Evolutionary conservation across 345 rosid genomes (phyloP).

Genomic region (Brassica rapa): DNA sequence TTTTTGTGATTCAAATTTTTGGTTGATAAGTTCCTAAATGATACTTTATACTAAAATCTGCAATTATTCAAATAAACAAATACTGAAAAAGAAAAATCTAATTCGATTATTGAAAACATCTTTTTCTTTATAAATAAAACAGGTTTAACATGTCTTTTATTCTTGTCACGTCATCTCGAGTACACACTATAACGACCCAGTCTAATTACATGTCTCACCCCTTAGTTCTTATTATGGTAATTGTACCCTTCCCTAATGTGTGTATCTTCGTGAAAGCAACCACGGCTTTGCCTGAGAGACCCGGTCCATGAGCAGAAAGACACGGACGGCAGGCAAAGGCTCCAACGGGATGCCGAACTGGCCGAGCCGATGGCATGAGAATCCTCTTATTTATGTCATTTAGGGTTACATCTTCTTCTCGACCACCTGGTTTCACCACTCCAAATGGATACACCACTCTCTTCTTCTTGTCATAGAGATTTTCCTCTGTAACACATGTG

Average conservation of each 20-base stretch:
- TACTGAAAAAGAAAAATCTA: background rate
- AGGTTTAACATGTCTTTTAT: conserved; percentile 12
- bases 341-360: conserved; percentile 95
- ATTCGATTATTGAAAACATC: background rate
- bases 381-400: conserved; percentile 86
- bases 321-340: conserved; percentile 84
- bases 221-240: conserved; percentile 92
- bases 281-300: conserved; percentile 90
- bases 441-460: conserved; percentile 94
- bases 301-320: conserved; percentile 66
- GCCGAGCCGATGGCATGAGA: conserved; percentile 79
- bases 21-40: background rate
- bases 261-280: conserved; percentile 93
- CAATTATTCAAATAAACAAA: background rate
- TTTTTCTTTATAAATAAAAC: conserved; percentile 19
- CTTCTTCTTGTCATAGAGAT: conserved; percentile 25
- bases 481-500: conserved; percentile 17
- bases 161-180: background rate
- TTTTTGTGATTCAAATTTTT: background rate
- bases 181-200: conserved; percentile 5
- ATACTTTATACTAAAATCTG: background rate
- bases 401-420: conserved; percentile 77
- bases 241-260: conserved; percentile 89
- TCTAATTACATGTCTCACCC: conserved; percentile 46
- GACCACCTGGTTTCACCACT: conserved; percentile 94